Percentiles rank a stretch among this genome's conserved stretches.
These are phyloP conservation scores for Tylopilus felleus DNA, from an alignment of 768 basidiomycete genomes.

Conservation along the genomic window DNA sequence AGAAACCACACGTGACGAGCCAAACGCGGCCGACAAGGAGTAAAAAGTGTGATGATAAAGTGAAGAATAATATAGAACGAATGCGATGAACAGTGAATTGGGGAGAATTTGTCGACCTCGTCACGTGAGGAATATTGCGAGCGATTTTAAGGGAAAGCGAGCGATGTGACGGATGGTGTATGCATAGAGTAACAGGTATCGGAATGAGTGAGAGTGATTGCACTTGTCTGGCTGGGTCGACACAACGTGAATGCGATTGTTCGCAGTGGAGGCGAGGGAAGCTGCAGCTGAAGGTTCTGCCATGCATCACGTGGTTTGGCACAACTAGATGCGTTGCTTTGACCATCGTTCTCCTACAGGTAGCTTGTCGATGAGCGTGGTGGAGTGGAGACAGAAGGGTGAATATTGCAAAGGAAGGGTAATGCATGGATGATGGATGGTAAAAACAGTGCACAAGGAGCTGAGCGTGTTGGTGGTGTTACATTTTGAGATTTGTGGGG, in stretches of 20 bases:
- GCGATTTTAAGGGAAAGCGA: conserved; percentile 37
- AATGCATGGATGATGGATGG: conserved; percentile 64
- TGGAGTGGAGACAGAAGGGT: conserved; percentile 41
- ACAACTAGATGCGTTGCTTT: conserved; percentile 14
- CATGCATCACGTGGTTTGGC: conserved; percentile 21
- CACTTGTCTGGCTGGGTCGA: conserved; percentile 27
- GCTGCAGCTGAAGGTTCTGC: conserved; percentile 6
- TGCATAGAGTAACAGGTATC: conserved; percentile 53
- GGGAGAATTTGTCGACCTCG: conserved; percentile 53
- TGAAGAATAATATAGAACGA: conserved; percentile 82
- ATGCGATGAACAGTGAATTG: conserved; percentile 45
- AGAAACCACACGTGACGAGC: conserved; percentile 34
- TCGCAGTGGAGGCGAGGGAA: conserved; percentile 10
- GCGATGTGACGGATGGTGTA: conserved; percentile 50
- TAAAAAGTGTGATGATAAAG: conserved; percentile 49
- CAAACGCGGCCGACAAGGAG: conserved; percentile 36
- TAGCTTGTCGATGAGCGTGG: conserved; percentile 45
- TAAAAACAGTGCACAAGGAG: conserved; percentile 62
- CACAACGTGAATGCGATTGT: conserved; percentile 12
- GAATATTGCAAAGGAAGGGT: conserved; percentile 61
- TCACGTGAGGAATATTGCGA: conserved; percentile 46
- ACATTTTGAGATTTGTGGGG: conserved; percentile 70
- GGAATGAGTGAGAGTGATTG: conserved; percentile 42
- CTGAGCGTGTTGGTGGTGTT: conserved; percentile 60
- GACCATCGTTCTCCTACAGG: conserved; percentile 30